These are phyloP conservation scores for Saposhnikovia divaricata DNA, from an alignment of 129 eudicot species.

Conservation along the genomic window DNA sequence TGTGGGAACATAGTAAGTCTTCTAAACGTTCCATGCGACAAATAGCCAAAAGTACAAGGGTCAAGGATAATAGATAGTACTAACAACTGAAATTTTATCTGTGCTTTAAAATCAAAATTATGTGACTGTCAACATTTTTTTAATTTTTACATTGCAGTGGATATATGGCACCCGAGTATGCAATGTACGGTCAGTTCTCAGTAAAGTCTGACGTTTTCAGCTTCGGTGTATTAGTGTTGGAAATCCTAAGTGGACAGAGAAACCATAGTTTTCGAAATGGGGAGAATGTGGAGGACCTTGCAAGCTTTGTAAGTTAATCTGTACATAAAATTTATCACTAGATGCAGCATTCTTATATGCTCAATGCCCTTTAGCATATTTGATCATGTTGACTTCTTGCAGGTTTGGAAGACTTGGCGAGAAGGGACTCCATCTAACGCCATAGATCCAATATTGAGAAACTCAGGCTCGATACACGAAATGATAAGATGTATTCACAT, in stretches of 20 bases:
- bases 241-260: neutral
- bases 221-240: neutral
- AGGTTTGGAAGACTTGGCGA: constrained; percentile 21
- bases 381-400: neutral
- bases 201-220: constrained; percentile 11
- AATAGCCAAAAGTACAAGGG: too few relatives aligned
- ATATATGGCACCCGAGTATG: constrained; percentile 16
- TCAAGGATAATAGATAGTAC: too few relatives aligned
- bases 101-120: too few relatives aligned
- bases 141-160: too few relatives aligned
- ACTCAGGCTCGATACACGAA: neutral
- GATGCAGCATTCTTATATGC: neutral
- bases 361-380: too few relatives aligned
- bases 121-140: too few relatives aligned
- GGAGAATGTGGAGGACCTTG: neutral
- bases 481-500: constrained; percentile 19
- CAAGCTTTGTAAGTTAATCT: neutral
- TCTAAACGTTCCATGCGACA: too few relatives aligned
- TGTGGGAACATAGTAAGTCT: too few relatives aligned
- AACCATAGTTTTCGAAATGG: neutral
- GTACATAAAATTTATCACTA: neutral
- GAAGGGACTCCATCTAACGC: constrained; percentile 12
- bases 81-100: too few relatives aligned
- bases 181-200: constrained; percentile 3
- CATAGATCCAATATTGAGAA: constrained; percentile 8